Evolutionary conservation across 371 early-diverging fungal genomes (phyloP).

Genomic region (Haplosporangium sp.): DNA sequence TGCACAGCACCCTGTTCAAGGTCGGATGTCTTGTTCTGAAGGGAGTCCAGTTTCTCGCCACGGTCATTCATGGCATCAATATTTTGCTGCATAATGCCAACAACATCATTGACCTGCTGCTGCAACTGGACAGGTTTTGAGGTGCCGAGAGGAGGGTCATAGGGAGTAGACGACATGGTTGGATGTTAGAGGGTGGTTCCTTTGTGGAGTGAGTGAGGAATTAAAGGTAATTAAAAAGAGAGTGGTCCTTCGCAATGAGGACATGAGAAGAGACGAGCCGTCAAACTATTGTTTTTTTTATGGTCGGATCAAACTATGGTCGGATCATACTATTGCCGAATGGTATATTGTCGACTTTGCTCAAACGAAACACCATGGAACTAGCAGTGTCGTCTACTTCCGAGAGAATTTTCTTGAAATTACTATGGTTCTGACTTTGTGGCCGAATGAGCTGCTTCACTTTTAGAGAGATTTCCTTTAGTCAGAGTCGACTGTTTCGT

Average conservation of each 20-base stretch:
- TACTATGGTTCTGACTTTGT: no score
- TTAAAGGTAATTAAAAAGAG: not conserved
- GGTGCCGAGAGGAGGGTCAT: constrained; percentile 44
- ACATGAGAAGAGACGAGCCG: not conserved
- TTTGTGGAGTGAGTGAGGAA: not conserved
- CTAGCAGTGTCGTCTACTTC: no score
- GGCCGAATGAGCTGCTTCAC: no score
- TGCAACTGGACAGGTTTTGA: constrained; percentile 76
- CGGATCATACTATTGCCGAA: no score
- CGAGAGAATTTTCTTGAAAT: no score
- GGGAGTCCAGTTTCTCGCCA: constrained; percentile 88
- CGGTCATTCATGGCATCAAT: constrained; percentile 92
- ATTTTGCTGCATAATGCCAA: constrained; percentile 96
- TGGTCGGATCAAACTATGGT: no score
- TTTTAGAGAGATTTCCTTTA: no score
- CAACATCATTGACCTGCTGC: constrained; percentile 92
- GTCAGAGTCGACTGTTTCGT: no score
- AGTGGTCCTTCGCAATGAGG: not conserved
- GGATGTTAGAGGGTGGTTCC: not conserved
- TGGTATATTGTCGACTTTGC: no score
- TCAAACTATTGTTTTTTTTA: no score
- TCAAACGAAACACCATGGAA: no score
- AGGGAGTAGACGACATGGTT: constrained; percentile 38
- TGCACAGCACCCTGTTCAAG: constrained; percentile 82
- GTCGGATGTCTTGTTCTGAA: constrained; percentile 88